These are phyloP conservation scores for Aaosphaeria arxii DNA, from an alignment of 2,329 filamentous ascomycete species.

Conservation along the genomic window DNA sequence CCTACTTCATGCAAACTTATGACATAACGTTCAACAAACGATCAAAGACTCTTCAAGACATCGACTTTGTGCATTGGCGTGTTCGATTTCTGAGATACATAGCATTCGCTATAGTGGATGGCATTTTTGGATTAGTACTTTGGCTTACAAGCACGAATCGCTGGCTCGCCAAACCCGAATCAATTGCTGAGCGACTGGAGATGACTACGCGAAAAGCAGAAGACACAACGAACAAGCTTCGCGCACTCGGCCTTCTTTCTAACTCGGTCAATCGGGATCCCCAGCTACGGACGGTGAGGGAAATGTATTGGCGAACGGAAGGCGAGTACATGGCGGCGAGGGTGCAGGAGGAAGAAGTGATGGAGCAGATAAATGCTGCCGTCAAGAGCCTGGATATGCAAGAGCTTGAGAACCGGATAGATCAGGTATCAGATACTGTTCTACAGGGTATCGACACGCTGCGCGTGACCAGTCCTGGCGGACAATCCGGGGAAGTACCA, in stretches of 20 bases:
- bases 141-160: slow-evolving; percentile 79
- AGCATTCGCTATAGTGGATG: slow-evolving; percentile 64
- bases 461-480: not conserved
- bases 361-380: slow-evolving; percentile 68
- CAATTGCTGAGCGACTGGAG: slow-evolving; percentile 66
- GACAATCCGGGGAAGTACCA: too few relatives aligned
- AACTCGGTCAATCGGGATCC: slow-evolving; percentile 78
- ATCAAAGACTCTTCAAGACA: slow-evolving; percentile 57
- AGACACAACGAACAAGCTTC: slow-evolving; percentile 62
- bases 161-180: slow-evolving; percentile 64
- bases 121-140: slow-evolving; percentile 60
- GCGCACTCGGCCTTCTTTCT: slow-evolving; percentile 69
- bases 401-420: slow-evolving; percentile 61
- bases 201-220: slow-evolving; percentile 55
- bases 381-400: slow-evolving; percentile 63
- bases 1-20: slow-evolving; percentile 64
- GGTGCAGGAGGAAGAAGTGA: slow-evolving; percentile 75
- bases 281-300: slow-evolving; percentile 62
- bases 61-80: slow-evolving; percentile 72
- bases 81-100: slow-evolving; percentile 62
- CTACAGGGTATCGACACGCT: slow-evolving; percentile 29
- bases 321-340: slow-evolving; percentile 67
- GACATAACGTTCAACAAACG: slow-evolving; percentile 63
- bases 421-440: slow-evolving; percentile 42
- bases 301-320: slow-evolving; percentile 80